These are phyloP conservation scores for Diaporthe longicolla DNA, from an alignment of 2,329 filamentous ascomycete species.

Conservation along the genomic window DNA sequence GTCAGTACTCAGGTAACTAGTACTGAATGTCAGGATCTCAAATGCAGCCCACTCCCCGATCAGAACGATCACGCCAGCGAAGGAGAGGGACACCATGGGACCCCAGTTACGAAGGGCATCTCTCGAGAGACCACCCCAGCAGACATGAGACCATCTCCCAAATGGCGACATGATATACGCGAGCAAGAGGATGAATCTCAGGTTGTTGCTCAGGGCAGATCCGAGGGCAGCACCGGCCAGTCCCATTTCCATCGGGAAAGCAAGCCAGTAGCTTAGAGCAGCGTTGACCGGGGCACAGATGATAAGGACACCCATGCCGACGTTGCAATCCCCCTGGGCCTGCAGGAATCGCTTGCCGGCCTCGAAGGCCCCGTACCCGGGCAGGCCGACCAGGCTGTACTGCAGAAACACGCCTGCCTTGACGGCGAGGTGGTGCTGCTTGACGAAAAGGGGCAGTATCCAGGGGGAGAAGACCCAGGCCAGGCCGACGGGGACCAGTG, in stretches of 20 bases:
- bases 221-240: slow-evolving; percentile 66
- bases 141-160: slow-evolving; percentile 57
- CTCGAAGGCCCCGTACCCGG: slow-evolving; percentile 68
- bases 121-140: slow-evolving; percentile 60
- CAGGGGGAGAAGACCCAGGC: slow-evolving; percentile 64
- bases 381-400: slow-evolving; percentile 63
- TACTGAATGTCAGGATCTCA: slow-evolving; percentile 60
- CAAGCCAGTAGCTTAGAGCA: slow-evolving; percentile 64
- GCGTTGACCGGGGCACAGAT: slow-evolving; percentile 64
- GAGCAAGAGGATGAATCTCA: slow-evolving; percentile 63
- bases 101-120: slow-evolving; percentile 53
- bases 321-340: slow-evolving; percentile 67
- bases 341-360: slow-evolving; percentile 68
- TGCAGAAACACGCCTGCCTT: slow-evolving; percentile 65
- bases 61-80: slow-evolving; percentile 56
- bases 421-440: slow-evolving; percentile 61
- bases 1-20: slow-evolving; percentile 59
- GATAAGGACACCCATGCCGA: slow-evolving; percentile 61
- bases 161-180: slow-evolving; percentile 59
- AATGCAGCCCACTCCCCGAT: slow-evolving; percentile 60
- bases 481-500: slow-evolving; percentile 62
- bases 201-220: slow-evolving; percentile 62
- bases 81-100: slow-evolving; percentile 55
- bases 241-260: slow-evolving; percentile 58
- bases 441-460: slow-evolving; percentile 61